Evolutionary conservation across 192 early-diverging fungal genomes (phyloP), one percentile per base, ranked within the genome.

Genomic region (Chytriomyces confervae): DNA sequence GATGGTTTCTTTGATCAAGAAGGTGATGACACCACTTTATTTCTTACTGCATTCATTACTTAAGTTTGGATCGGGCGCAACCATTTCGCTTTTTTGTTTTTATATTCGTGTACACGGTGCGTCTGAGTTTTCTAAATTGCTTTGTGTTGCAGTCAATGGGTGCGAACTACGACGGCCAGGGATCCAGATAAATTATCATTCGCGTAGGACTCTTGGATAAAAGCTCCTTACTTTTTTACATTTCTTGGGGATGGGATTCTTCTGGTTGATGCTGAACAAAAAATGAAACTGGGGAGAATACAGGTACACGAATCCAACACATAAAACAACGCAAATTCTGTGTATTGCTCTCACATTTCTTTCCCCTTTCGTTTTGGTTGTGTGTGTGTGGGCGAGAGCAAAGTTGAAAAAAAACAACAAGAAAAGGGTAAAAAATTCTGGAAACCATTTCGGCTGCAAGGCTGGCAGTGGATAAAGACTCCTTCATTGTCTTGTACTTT

Each of bases 1-100:
- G 9, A 80, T 95, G 44, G 71, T 89, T 62, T 75, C 89, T 18
- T 77, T 86, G 79, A 84, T 95, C 67, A 81, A 87, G 75, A 94
- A 92, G 83, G 93, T 91, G 16, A 36, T 91, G 16, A 36, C 36
- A 36, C 36, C 36, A 13, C 43, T 45, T 36, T 36, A 3, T 36
- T 36, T 36, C 36, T 36, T 36, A 36, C 36, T 36, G 36, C 36
- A 36, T 36, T 36, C 36, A 36, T 36, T 36, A 36, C 36, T 36
- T 36, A 36, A 3, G 36, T 36, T 36, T 36, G 36, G 36, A 36
- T 36, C 36, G 36, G 36, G 36, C 36, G 36, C 36, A 2, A 2
- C 36, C 36, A 36, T 36, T 36, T 36, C 36, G 0, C 36, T 36
- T 36, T 3, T 36, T 36, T 36, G 36, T 2, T 2, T 2, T 60